These are phyloP conservation scores for Chaetomiaceae sp. DNA, from an alignment of 2,329 filamentous ascomycete genomes.

Conservation along the genomic window DNA sequence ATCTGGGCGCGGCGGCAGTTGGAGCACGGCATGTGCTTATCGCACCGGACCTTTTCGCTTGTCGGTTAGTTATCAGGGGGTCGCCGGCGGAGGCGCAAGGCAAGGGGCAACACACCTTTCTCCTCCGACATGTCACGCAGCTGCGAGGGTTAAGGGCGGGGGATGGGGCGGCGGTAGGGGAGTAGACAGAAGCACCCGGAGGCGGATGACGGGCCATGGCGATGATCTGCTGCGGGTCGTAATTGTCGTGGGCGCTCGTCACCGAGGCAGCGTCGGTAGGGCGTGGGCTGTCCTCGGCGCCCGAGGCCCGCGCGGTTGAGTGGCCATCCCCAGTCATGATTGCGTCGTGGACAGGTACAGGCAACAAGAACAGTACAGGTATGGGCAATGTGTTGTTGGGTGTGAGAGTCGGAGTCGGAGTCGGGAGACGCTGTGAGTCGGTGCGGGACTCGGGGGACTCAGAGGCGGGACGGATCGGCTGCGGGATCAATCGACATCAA, in stretches of 20 bases:
- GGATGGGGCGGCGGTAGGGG: conserved; percentile 23
- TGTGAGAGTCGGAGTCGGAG: too few species aligned
- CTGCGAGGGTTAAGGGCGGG: conserved; percentile 44
- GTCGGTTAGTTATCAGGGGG: background rate
- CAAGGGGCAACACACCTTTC: conserved; percentile 21
- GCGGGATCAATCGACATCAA: background rate
- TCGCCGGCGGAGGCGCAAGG: background rate
- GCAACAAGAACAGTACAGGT: too few species aligned
- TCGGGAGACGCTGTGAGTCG: background rate
- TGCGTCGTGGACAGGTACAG: background rate
- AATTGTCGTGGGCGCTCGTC: conserved; percentile 19
- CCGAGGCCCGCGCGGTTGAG: conserved; percentile 5
- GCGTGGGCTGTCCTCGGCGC: conserved; percentile 16
- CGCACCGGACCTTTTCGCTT: conserved; percentile 65
- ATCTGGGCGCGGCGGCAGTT: conserved; percentile 69
- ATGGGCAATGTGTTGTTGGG: background rate
- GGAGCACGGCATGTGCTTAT: conserved; percentile 71
- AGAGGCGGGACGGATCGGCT: background rate
- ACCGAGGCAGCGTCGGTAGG: conserved; percentile 12
- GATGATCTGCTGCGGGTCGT: conserved; percentile 26
- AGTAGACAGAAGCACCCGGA: conserved; percentile 27
- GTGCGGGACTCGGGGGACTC: too few species aligned
- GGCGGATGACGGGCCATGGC: conserved; percentile 27
- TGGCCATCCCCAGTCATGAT: conserved; percentile 19
- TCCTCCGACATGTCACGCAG: conserved; percentile 43